Base-by-base conservation (phyloP, 352 stramenopile genomes). In the Globisporangium okanoganense region DNA sequence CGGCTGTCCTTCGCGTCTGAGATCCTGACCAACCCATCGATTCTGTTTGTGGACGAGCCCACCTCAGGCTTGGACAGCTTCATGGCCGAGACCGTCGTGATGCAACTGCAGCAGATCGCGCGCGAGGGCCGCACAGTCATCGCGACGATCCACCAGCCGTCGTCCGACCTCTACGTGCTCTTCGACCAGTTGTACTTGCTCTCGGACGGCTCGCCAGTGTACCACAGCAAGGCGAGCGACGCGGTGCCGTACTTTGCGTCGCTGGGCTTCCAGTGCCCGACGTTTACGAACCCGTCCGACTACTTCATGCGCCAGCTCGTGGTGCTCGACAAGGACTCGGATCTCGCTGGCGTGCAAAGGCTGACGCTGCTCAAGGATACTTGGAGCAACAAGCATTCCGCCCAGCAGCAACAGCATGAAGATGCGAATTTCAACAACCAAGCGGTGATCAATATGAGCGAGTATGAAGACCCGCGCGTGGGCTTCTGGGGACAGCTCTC, bases 111-210 rank as follows among this genome's bases (percentile, higher is more conserved):
- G 41, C 76, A 88, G 40, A 70, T 97, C 14, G 88, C 88, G 6
- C 84, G 88, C 59, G 57, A 73, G 50, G 89, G 90, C 33, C 88
- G 89, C 48, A 97, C 90, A 3, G 75, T 98, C 8, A 72, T 98
- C 16, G 86, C 92, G 33, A 89, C 93, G 1, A 97, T 98, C 77
- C 76, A 98, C 53, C 88, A 97, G 64, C 85, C 89, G 5, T 94
- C 84, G 22, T 65, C 66, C 27, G 87, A 66, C 14, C 71, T 90
- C 41, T 79, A 87, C 59, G 38, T 63, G 14, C 58, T 87, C 0
- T 86, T 91, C 54, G 82, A 91, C 45, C 51, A 72, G 43, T 61
- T 91, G 3, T 82, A 87, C 38, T 61, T 92, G 27, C 64, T 92
- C 2, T 69, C 71, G 2, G 75, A 72, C 29, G 80, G 83, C 31